These are phyloP conservation scores for Hypoxylon lienhwacheense DNA, from an alignment of 495 filamentous ascomycete species.

Conservation along the genomic window DNA sequence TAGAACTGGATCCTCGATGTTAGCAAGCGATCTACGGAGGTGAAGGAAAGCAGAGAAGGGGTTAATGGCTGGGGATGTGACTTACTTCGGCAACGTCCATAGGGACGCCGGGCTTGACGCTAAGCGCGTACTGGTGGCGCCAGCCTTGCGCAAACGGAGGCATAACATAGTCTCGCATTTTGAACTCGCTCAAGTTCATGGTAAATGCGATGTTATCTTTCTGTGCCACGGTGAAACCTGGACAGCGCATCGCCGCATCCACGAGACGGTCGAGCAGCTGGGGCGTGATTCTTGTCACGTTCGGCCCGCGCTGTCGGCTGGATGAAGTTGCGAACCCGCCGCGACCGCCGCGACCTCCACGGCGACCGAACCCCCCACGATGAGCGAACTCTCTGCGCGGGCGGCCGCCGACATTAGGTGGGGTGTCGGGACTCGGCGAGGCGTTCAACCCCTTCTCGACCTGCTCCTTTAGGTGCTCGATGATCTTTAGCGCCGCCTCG, in stretches of 20 bases:
- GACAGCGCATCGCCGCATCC: slow-evolving; percentile 60
- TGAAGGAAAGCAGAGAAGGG: background rate
- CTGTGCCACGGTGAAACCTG: slow-evolving; percentile 65
- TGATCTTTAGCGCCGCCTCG: slow-evolving; percentile 51
- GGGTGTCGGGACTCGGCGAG: too few relatives aligned
- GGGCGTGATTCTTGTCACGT: slow-evolving; percentile 43
- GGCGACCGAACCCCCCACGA: too few relatives aligned
- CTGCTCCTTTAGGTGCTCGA: slow-evolving; percentile 33
- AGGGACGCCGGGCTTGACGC: slow-evolving; percentile 44
- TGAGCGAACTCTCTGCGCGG: too few relatives aligned
- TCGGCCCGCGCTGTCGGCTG: too few relatives aligned
- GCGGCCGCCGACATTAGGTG: too few relatives aligned
- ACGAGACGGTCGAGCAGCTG: slow-evolving; percentile 61
- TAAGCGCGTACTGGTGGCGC: slow-evolving; percentile 46
- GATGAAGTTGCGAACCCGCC: too few relatives aligned
- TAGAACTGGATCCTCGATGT: slow-evolving; percentile 53
- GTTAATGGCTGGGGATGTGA: slow-evolving; percentile 29
- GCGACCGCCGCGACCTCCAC: too few relatives aligned
- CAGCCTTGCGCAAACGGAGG: slow-evolving; percentile 46
- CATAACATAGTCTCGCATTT: slow-evolving; percentile 37
- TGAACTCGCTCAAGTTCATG: slow-evolving; percentile 22
- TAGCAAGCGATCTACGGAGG: slow-evolving; percentile 20
- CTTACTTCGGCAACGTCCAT: slow-evolving; percentile 53
- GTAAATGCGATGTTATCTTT: slow-evolving; percentile 53
- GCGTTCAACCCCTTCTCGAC: slow-evolving; percentile 29